Percentiles rank a stretch among this genome's conserved stretches.
phyloP scores from a whole-genome alignment of 176 grass and related monocot species.

The Oryza glaberrima region DNA sequence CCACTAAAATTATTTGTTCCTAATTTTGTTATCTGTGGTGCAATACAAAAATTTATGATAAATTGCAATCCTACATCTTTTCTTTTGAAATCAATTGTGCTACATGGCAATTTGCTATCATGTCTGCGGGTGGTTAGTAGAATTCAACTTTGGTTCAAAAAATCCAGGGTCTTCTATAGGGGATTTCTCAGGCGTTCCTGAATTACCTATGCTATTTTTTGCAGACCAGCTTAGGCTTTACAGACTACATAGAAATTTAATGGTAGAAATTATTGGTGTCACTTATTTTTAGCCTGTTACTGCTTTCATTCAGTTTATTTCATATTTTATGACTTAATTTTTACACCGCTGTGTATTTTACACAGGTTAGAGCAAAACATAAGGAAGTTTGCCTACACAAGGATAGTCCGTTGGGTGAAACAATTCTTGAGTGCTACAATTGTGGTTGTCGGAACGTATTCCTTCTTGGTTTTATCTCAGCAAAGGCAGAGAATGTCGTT shows the following conservation, averaged over 20 bases:
- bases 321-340: constrained; percentile 2
- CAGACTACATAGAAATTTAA: constrained; percentile 7
- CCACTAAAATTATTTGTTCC: not conserved
- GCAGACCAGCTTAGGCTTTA: not conserved
- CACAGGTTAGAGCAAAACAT: constrained; percentile 91
- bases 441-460: constrained; percentile 98
- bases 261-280: constrained; percentile 13
- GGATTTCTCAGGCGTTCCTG: not conserved
- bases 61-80: not conserved
- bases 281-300: not conserved
- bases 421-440: constrained; percentile 98
- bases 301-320: constrained; percentile 1
- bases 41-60: not conserved
- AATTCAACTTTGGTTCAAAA: constrained; percentile 7
- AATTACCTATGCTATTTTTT: constrained; percentile 23
- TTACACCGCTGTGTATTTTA: constrained; percentile 22
- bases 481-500: constrained; percentile 94
- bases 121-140: constrained; percentile 11
- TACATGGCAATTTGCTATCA: not conserved
- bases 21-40: not conserved
- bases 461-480: constrained; percentile 99
- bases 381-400: constrained; percentile 99
- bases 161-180: not conserved
- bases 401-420: constrained; percentile 95
- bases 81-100: not conserved